Evolutionary conservation across 176 grass and related monocot genomes (phyloP).

Genomic region (Hyparrhenia diplandra): DNA sequence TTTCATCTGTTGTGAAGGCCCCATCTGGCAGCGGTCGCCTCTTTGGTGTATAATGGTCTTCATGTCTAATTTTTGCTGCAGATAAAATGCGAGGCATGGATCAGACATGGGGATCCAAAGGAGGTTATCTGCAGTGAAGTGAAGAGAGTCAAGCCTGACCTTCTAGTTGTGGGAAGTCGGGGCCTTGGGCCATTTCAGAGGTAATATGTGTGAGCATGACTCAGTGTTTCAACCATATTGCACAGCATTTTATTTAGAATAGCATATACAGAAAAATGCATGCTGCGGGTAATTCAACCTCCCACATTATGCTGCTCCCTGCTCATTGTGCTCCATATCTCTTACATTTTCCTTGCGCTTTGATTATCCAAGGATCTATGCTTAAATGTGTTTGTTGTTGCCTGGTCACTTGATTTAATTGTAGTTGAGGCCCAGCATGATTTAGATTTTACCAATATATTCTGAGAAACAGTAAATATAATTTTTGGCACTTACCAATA

Average conservation of each 20-base stretch:
- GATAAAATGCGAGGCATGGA: slow-evolving; percentile 92
- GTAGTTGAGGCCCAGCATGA: neutral
- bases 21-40: neutral
- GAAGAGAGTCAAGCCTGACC: slow-evolving; percentile 78
- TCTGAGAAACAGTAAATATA: neutral
- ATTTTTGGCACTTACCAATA: neutral
- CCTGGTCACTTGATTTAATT: neutral
- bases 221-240: neutral
- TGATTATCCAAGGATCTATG: slow-evolving; percentile 15
- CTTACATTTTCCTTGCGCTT: neutral
- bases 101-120: slow-evolving; percentile 73
- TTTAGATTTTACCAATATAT: neutral
- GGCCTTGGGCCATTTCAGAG: slow-evolving; percentile 95
- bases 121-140: slow-evolving; percentile 86
- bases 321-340: neutral
- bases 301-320: neutral
- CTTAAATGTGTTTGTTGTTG: neutral
- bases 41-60: neutral
- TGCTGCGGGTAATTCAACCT: neutral
- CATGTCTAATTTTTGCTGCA: slow-evolving; percentile 34
- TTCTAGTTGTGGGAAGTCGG: slow-evolving; percentile 82
- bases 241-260: neutral
- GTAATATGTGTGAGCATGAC: slow-evolving; percentile 38
- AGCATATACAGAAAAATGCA: neutral
- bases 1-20: slow-evolving; percentile 25